phyloP scores from a whole-genome alignment of 768 basidiomycete genomes.

The Lentinula sp. region DNA sequence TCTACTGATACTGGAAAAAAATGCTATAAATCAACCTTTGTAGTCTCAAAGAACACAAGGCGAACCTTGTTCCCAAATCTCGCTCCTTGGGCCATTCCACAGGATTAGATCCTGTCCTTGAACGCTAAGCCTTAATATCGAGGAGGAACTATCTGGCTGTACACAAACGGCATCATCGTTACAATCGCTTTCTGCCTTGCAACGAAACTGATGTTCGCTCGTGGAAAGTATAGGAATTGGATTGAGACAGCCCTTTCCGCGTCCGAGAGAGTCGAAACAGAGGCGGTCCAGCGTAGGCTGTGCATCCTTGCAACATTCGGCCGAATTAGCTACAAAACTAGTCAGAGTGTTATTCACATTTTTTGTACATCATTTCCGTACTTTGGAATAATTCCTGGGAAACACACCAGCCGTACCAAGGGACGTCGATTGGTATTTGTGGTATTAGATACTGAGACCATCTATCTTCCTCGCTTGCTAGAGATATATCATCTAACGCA shows the following conservation, averaged over 20 bases:
- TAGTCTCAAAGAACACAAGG: slow-evolving; percentile 5
- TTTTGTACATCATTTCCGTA: slow-evolving; percentile 13
- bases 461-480: slow-evolving; percentile 29
- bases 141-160: slow-evolving; percentile 38
- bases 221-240: slow-evolving; percentile 44
- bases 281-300: slow-evolving; percentile 19
- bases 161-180: slow-evolving; percentile 41
- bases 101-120: slow-evolving; percentile 39
- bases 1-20: slow-evolving; percentile 44
- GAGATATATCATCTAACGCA: slow-evolving; percentile 53
- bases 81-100: slow-evolving; percentile 66
- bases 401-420: slow-evolving; percentile 58
- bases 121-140: slow-evolving; percentile 45
- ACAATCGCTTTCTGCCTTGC: slow-evolving; percentile 31
- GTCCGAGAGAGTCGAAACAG: slow-evolving; percentile 38
- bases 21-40: slow-evolving; percentile 1
- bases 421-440: not conserved
- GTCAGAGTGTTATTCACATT: no score
- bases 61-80: slow-evolving; percentile 64
- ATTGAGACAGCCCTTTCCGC: slow-evolving; percentile 45
- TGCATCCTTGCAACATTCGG: slow-evolving; percentile 1
- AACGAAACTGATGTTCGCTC: slow-evolving; percentile 26
- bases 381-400: slow-evolving; percentile 20
- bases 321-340: not conserved
- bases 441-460: slow-evolving; percentile 45